Percentiles rank a stretch among this genome's conserved stretches.
phyloP scores from a whole-genome alignment of 768 basidiomycete species.

The Trametes punicea region DNA sequence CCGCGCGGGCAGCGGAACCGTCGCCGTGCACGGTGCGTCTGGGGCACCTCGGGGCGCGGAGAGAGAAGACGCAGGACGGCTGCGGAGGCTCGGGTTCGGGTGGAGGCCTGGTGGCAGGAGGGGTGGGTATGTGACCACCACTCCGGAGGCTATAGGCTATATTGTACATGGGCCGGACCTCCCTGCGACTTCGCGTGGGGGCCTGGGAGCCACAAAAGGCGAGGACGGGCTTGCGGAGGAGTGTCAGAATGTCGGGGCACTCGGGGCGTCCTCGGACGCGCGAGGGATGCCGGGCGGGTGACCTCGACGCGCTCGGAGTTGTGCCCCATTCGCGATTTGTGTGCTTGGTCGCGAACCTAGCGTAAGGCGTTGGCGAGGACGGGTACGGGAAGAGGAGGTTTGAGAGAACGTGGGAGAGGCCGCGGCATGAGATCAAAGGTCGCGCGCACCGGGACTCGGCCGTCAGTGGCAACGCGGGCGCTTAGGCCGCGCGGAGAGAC shows the following conservation, averaged over 20 bases:
- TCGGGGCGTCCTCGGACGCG: conserved; percentile 15
- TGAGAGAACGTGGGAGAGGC: conserved; percentile 10
- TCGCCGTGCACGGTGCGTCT: conserved; percentile 1
- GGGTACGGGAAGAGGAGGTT: neutral
- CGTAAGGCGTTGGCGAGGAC: neutral
- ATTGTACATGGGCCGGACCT: neutral
- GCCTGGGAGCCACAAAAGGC: conserved; percentile 6
- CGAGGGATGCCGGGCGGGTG: neutral
- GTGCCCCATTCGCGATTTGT: neutral
- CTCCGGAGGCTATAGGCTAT: conserved; percentile 13
- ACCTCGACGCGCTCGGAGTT: neutral
- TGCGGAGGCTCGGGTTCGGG: neutral
- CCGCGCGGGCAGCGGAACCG: conserved; percentile 9
- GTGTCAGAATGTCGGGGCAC: conserved; percentile 10
- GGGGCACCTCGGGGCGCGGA: neutral
- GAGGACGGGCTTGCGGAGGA: neutral
- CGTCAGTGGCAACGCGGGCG: neutral
- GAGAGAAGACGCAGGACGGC: neutral
- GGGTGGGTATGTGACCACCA: neutral
- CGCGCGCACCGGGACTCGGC: conserved; percentile 6
- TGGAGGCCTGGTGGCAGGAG: neutral
- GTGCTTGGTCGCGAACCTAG: neutral
- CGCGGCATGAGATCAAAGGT: neutral
- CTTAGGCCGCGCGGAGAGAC: neutral
- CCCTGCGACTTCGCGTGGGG: conserved; percentile 15